phyloP scores from a whole-genome alignment of 2,329 filamentous ascomycete genomes.

The Aphanocladium album region DNA sequence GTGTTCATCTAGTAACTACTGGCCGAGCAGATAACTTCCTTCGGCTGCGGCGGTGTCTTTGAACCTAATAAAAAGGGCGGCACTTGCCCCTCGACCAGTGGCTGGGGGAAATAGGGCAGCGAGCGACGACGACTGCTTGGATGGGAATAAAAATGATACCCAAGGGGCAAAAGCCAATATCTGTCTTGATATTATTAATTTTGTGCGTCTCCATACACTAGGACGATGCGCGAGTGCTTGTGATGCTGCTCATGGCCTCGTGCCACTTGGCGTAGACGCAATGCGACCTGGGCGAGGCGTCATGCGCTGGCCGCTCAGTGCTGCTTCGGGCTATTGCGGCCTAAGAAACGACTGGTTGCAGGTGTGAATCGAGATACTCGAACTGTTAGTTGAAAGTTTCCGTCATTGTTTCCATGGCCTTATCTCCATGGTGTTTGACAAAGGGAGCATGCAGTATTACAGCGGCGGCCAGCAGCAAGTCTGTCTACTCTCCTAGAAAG shows the following conservation, averaged over 20 bases:
- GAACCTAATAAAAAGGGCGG: constrained; percentile 6
- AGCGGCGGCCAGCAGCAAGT: no score
- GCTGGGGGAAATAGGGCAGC: background rate
- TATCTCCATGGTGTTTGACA: background rate
- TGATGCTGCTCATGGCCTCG: constrained; percentile 2
- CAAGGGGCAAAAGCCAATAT: background rate
- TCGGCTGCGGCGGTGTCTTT: background rate
- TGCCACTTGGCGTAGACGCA: constrained; percentile 9
- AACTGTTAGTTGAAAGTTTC: background rate
- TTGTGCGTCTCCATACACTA: background rate
- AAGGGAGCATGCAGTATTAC: no score
- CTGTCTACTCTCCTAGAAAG: no score
- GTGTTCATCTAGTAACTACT: background rate
- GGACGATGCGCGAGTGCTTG: background rate
- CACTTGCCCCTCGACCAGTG: background rate
- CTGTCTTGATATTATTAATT: background rate
- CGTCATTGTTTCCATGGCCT: background rate
- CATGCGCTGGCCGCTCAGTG: constrained; percentile 1
- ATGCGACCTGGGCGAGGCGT: background rate
- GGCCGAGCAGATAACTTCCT: background rate
- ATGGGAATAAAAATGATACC: background rate
- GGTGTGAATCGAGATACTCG: background rate
- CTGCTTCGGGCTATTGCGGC: background rate
- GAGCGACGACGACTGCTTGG: background rate
- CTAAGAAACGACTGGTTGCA: background rate